Percentiles rank a stretch among this genome's conserved stretches.
phyloP scores from a whole-genome alignment of 768 basidiomycete genomes.

The Lactarius trivialis region DNA sequence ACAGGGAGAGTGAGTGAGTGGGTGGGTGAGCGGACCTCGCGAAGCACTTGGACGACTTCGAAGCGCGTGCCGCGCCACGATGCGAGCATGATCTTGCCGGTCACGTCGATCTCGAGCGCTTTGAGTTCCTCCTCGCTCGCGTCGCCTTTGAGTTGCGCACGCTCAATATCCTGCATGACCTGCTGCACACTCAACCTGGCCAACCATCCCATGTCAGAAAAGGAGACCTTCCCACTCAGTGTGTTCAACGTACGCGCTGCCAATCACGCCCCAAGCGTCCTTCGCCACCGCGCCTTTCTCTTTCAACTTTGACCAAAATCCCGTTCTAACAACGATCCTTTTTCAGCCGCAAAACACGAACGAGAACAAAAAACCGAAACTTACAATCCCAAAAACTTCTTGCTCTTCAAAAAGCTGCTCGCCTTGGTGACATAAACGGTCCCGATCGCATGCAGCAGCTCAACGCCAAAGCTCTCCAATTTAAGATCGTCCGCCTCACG shows the following conservation, averaged over 20 bases:
- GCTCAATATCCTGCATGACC: slow-evolving; percentile 88
- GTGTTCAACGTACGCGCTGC: slow-evolving; percentile 69
- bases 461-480: slow-evolving; percentile 95
- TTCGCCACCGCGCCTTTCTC: slow-evolving; percentile 92
- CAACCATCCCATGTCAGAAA: not conserved
- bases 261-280: slow-evolving; percentile 95
- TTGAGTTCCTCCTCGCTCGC: slow-evolving; percentile 77
- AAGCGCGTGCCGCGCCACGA: slow-evolving; percentile 97
- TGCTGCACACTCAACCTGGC: slow-evolving; percentile 67
- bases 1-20: no score
- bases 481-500: slow-evolving; percentile 92
- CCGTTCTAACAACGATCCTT: slow-evolving; percentile 43
- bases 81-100: slow-evolving; percentile 91
- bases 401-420: slow-evolving; percentile 83
- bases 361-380: slow-evolving; percentile 28
- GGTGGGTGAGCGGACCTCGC: slow-evolving; percentile 48
- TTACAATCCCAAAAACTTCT: slow-evolving; percentile 85
- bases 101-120: slow-evolving; percentile 87
- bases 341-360: no score
- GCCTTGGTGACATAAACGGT: slow-evolving; percentile 92
- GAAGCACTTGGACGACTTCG: slow-evolving; percentile 86
- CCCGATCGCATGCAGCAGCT: slow-evolving; percentile 89
- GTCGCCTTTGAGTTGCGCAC: slow-evolving; percentile 83
- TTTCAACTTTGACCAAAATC: slow-evolving; percentile 90
- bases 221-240: no score